Evolutionary conservation across 257 asterid species (phyloP), one percentile per base, ranked within the genome.

Genomic region (Solanum clarkiae): DNA sequence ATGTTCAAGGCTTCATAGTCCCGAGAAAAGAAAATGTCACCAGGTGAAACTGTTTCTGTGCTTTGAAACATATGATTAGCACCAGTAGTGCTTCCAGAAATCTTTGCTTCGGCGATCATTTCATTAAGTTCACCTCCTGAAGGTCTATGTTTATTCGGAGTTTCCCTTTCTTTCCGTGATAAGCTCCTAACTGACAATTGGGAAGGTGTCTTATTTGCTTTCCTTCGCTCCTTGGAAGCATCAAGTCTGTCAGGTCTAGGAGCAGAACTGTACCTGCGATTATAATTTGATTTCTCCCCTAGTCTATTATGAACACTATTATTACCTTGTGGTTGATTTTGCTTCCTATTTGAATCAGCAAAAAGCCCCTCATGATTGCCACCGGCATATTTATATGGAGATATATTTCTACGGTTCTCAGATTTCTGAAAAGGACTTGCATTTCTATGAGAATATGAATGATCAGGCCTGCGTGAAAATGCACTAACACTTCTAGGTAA

Each of bases 101-200:
- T 69, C 87, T 88, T 93, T 22, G 91, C 94, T 60, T 90, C 88
- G 0, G 94, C 95, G 24, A 92, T 89, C 85, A 92, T 94, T 90
- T 92, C 97, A 45, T 93, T 93, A 87, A 93, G 91, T 88, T 94
- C 93, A 11, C 97, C 94, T 2, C 90, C 94, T 0, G 93, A 86
- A 15, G 94, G 92, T 49, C 71, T 87, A 59, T 84, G 84, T n/a
- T 85, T 88, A 57, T 88, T 84, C 9, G 36, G 47, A 86, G 16
- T 80, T 51, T 87, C 92, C 49, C 55, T 88, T 26, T 90, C 90
- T 70, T 77, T 88, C 45, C 84, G 81, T n/a, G 84, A 47, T 22
- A 86, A 20, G 47, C 51, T 87, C 53, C 85, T 85, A 14, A 45
- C 18, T 63, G 86, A 71, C 80, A 86, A 53, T n/a, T 86, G 89